Base-by-base conservation (phyloP, 106 monocot genomes). In the Cymbidium sinense region DNA sequence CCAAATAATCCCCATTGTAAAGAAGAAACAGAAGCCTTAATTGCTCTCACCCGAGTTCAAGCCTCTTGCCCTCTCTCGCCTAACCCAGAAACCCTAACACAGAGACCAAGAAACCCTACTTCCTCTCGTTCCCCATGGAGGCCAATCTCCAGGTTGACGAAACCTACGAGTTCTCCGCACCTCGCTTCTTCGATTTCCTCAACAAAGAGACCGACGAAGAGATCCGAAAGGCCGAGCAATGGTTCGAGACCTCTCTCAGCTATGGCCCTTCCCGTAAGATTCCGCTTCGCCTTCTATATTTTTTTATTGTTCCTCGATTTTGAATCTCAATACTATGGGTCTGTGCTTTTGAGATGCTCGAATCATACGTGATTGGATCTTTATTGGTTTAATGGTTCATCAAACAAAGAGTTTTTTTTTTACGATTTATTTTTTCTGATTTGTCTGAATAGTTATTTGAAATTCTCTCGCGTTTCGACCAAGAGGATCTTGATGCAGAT, bases 151-250 rank as follows among this genome's bases (percentile, higher is more conserved):
- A 84, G 72, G 54, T 91, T 9, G 96, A 96, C 43, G 88, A 91
- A 65, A 50, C 74, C 0, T 96, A 93, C 78, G 93, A 96, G 89
- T 96, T 96, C 85, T 82, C 65, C 54, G 96, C 96, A 0, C 96
- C 96, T 3, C 78, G 39, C 67, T 91, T 91, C 93, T 96, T 91
- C 72, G 88, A 96, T 78, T 93, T 96, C 82, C 34, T 77, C 33
- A 84, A 82, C 33, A 85, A 81, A 33, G 96, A 96, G 82, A 85
- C 83, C 13, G 84, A 75, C 36, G 93, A 89, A 33, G 82, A 91
- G 52, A 73, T 96, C 77, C 52, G 62, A 37, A 74, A 10, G 20
- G 86, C 93, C 12, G 93, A 96, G 89, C 73, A 58, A 18, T 96
- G 96, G 96, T 91, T 96, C 83, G 89, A 93, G 78, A 85, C 76